Base-by-base conservation (phyloP, 1,284 basidiomycete species). In the Pseudozyma hubeiensis region DNA sequence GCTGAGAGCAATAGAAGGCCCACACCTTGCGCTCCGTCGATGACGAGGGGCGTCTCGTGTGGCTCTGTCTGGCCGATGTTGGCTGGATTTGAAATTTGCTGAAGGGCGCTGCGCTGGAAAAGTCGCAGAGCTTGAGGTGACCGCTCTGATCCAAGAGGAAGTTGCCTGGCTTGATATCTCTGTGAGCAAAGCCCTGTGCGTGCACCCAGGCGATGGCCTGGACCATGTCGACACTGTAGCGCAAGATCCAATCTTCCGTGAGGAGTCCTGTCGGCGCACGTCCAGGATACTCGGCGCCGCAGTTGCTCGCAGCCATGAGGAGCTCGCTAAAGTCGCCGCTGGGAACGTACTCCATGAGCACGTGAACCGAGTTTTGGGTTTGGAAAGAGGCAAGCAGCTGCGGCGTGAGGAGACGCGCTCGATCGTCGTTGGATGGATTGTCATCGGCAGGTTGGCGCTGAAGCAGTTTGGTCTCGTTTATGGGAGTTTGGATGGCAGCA, bases 91-190 rank as follows among this genome's bases (percentile, higher is more conserved):
- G 31, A 63, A 81, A 83, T 10, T 47, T n/a, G 45, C 79, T 75
- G 46, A 79, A 81, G 16, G 82, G 82, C 14, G 82, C 82, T 3
- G 81, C 78, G 44, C 77, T 81, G 17, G 75, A 75, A 64, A 84
- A 82, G 73, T 84, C 82, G 63, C 82, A 84, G 33, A 84, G 71
- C 52, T 82, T 79, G 50, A 84, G 73, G 44, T 82, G 82, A 17
- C 82, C 82, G 13, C 64, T 68, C 17, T 54, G 51, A 47, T 81
- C 75, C 17, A 84, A 63, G 29, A 84, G 54, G 46, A 83, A 84
- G 64, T 84, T 84, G 55, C 71, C 73, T 10, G 82, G 82, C 50
- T 84, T 84, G 59, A 84, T 73, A 43, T 84, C 82, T 41, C 82
- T 64, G 56, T 84, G 82, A 16, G 79, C 81, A 53, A 78, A 83